Evolutionary conservation across 2,329 filamentous ascomycete genomes (phyloP).

Genomic region (Tolypocladium endophyticum): DNA sequence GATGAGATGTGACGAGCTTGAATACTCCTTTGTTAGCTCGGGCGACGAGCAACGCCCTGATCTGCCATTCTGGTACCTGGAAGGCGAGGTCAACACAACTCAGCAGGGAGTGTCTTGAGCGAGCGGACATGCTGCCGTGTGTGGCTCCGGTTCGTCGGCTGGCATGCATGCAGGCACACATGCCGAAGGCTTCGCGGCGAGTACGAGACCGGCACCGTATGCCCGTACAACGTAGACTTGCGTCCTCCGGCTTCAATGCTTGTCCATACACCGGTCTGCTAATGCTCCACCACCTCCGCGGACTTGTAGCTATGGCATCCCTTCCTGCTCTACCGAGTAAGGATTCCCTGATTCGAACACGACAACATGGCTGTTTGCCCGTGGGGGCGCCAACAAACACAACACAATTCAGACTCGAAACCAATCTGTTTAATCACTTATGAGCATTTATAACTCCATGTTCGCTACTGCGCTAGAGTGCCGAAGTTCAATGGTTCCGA

Average conservation of each 20-base stretch:
- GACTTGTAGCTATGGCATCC: too few species aligned
- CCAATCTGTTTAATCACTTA: neutral
- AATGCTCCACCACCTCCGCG: too few species aligned
- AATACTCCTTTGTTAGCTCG: too few species aligned
- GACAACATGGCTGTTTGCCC: neutral
- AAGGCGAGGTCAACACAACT: too few species aligned
- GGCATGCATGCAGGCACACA: neutral
- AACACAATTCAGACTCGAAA: neutral
- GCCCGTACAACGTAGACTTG: neutral
- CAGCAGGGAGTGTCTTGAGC: neutral
- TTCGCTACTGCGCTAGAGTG: neutral
- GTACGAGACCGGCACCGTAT: neutral
- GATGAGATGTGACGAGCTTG: too few species aligned
- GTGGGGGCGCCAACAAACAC: neutral
- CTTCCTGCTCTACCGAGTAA: too few species aligned
- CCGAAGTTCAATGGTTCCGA: neutral
- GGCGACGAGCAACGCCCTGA: too few species aligned
- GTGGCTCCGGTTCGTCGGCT: neutral
- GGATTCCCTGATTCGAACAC: neutral
- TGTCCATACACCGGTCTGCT: too few species aligned
- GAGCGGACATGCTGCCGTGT: neutral
- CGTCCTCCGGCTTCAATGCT: too few species aligned
- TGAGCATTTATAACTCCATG: neutral
- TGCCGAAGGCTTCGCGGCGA: neutral
- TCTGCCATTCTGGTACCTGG: too few species aligned